These are phyloP conservation scores for Penicillium longicatenatum DNA, from an alignment of 495 filamentous ascomycete genomes.

Conservation along the genomic window DNA sequence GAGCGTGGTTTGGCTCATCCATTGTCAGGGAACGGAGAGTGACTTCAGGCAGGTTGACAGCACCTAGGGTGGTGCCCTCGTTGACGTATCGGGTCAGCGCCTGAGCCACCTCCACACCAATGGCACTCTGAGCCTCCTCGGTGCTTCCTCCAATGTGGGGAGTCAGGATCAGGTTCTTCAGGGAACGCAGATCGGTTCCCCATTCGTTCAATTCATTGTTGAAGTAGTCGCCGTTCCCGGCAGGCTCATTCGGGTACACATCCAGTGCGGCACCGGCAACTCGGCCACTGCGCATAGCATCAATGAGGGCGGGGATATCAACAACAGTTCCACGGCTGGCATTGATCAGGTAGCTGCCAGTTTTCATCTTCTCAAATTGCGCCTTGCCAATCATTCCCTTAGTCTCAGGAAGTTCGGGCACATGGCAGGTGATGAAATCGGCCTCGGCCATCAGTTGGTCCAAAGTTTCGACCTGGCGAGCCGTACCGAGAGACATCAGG, in stretches of 20 bases:
- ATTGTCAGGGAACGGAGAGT: slow-evolving; percentile 81
- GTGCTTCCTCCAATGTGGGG: slow-evolving; percentile 98
- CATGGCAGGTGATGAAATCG: slow-evolving; percentile 93
- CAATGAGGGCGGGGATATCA: slow-evolving; percentile 89
- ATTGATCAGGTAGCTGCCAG: slow-evolving; percentile 92
- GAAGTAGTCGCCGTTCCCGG: slow-evolving; percentile 94
- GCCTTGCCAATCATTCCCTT: slow-evolving; percentile 78
- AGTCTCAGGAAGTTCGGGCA: slow-evolving; percentile 91
- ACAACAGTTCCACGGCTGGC: slow-evolving; percentile 91
- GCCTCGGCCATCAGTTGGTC: slow-evolving; percentile 72
- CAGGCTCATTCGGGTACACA: slow-evolving; percentile 93
- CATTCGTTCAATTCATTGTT: slow-evolving; percentile 79
- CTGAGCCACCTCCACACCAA: slow-evolving; percentile 89
- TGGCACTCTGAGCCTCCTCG: slow-evolving; percentile 95
- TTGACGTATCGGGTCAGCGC: slow-evolving; percentile 91
- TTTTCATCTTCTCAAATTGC: slow-evolving; percentile 87
- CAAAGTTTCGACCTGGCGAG: slow-evolving; percentile 77
- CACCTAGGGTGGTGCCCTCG: slow-evolving; percentile 82
- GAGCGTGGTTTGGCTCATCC: slow-evolving; percentile 83
- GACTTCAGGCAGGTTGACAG: slow-evolving; percentile 96
- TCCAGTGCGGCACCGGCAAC: slow-evolving; percentile 93
- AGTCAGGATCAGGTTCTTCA: slow-evolving; percentile 93
- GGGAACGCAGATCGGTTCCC: slow-evolving; percentile 79
- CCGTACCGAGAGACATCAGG: slow-evolving; percentile 88
- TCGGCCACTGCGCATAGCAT: slow-evolving; percentile 84